phyloP scores from a whole-genome alignment of 495 filamentous ascomycete species.

The Halenospora varia region DNA sequence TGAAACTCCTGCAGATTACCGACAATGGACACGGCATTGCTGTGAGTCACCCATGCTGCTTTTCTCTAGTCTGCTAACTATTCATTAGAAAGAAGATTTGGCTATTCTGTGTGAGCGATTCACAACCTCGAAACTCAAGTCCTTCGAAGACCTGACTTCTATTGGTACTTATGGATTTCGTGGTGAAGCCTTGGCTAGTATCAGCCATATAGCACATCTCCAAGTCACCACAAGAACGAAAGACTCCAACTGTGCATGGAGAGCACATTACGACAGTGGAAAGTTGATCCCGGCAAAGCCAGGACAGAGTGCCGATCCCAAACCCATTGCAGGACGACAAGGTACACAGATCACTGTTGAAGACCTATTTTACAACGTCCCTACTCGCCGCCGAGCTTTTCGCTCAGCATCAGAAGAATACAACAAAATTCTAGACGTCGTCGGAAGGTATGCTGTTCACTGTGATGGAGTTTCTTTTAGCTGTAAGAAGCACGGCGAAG shows the following conservation, averaged over 20 bases:
- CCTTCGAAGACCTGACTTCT: conserved; percentile 87
- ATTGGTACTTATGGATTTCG: conserved; percentile 97
- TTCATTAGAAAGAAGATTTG: conserved; percentile 74
- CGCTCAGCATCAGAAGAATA: conserved; percentile 93
- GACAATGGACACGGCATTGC: conserved; percentile 98
- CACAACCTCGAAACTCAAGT: conserved; percentile 93
- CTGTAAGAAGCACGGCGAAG: conserved; percentile 93
- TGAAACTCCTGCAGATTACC: conserved; percentile 95
- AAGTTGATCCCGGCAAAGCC: conserved; percentile 83
- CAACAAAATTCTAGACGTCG: conserved; percentile 94
- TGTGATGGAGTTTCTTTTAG: conserved; percentile 87
- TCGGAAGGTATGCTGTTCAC: conserved; percentile 94
- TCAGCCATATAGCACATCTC: conserved; percentile 96
- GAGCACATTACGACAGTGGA: conserved; percentile 79
- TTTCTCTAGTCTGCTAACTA: conserved; percentile 14
- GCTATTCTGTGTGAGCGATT: conserved; percentile 94
- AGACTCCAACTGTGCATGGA: conserved; percentile 85
- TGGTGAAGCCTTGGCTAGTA: conserved; percentile 94
- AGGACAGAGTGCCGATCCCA: conserved; percentile 85
- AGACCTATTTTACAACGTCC: conserved; percentile 95
- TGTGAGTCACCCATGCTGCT: conserved; percentile 37
- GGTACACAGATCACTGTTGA: conserved; percentile 98
- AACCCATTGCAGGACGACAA: conserved; percentile 82
- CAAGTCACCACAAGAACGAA: conserved; percentile 92
- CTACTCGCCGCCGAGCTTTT: conserved; percentile 83